Conservation (phyloP, 768 basidiomycete species). For the Suillus sp. region DNA sequence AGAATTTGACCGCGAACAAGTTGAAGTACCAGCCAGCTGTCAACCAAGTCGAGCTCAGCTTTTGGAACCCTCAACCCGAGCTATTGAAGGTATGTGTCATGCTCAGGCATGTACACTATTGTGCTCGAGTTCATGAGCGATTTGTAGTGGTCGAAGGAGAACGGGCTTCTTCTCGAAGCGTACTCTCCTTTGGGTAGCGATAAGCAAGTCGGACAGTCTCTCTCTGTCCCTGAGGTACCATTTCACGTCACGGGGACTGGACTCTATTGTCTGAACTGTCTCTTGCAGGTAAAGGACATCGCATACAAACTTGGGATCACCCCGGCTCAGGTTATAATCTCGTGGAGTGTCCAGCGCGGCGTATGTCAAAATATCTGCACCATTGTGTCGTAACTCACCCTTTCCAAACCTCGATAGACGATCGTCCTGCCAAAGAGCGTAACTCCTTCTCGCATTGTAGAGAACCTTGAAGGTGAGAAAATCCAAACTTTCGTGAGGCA, state of each 20-base stretch:
- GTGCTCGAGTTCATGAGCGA: background rate
- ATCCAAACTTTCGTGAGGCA: background rate
- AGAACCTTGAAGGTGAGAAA: slow-evolving; percentile 67
- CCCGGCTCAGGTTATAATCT: slow-evolving; percentile 73
- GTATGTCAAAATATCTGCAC: slow-evolving; percentile 38
- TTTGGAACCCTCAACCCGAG: slow-evolving; percentile 77
- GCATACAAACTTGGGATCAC: slow-evolving; percentile 67
- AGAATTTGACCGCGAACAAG: slow-evolving; percentile 63
- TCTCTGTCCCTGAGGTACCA: slow-evolving; percentile 57
- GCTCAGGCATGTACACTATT: background rate
- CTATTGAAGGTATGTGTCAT: slow-evolving; percentile 54
- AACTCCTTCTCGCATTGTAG: slow-evolving; percentile 62
- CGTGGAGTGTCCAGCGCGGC: slow-evolving; percentile 78
- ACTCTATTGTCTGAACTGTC: background rate
- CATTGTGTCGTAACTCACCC: background rate
- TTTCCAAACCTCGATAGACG: slow-evolving; percentile 41
- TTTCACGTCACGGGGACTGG: background rate
- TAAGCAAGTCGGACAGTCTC: slow-evolving; percentile 55
- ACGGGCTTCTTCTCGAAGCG: slow-evolving; percentile 66
- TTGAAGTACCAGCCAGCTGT: slow-evolving; percentile 65
- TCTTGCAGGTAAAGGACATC: slow-evolving; percentile 50
- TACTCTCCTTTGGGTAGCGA: slow-evolving; percentile 76
- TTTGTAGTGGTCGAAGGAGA: slow-evolving; percentile 64
- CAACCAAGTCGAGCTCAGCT: slow-evolving; percentile 81
- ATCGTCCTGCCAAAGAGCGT: slow-evolving; percentile 80